Evolutionary conservation across 2,329 filamentous ascomycete genomes (phyloP), one percentile per base, ranked within the genome.

Genomic region (Botrytis elliptica): DNA sequence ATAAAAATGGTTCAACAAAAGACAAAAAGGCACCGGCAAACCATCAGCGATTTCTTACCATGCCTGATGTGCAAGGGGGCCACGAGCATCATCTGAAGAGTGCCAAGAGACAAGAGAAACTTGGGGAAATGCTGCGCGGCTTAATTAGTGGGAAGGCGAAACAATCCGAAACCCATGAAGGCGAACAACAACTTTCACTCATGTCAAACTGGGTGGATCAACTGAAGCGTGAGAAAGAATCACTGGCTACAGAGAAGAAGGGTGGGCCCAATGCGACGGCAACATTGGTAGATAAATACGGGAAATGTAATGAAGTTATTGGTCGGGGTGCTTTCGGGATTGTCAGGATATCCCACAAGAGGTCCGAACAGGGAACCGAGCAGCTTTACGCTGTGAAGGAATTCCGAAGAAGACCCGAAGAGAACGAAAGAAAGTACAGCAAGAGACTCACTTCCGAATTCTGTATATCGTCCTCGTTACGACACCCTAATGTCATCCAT

Each of bases 301-400:
- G 96, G 79, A 98, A 98, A 84, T 98, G 96, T 81, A 95, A 98
- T 81, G 96, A 99, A 82, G 91, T 99, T 49, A 94, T 99, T 38
- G 96, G 96, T 33, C 93, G 95, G 55, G 96, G 96, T 75, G 96
- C 96, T 60, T 99, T 99, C 83, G 96, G 96, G 73, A 97, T 99
- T 76, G 96, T 99, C 77, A 90, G 96, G 75, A 97, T 98, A 83
- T 97, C 95, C 25, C 96, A 98, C 88, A 99, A 99, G 85, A 92
- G 94, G 75, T 88, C 97, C 75, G 92, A 94, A 22, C 93, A 91
- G 79, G 92, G 94, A 78, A 87, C 87, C 44, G 96, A 98, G 84
- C 95, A 97, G 84, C 88, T 99, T 16, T 99, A 96, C 81, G 96
- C 96, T 55, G 95, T 99, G 81, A 99, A 99, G 84, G 96, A 99